A percentile compares a stretch with the other conserved stretches of the same genome.
phyloP scores from a whole-genome alignment of 1,139 yeast genomes.

The Yamadazyma blattariae region DNA sequence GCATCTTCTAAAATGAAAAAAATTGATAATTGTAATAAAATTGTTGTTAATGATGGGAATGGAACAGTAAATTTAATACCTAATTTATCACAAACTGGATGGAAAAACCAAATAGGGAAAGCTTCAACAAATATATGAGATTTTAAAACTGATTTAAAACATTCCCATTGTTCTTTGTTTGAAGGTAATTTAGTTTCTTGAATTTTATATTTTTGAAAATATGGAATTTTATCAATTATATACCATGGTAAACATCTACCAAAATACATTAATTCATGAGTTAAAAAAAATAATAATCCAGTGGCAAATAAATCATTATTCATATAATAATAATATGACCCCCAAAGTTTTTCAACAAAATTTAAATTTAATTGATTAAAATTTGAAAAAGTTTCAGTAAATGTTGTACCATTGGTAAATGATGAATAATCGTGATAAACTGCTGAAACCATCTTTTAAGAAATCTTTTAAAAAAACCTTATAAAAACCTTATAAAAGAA shows the following conservation, averaged over 20 bases:
- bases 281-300: constrained; percentile 40
- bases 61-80: constrained; percentile 39
- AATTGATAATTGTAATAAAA: constrained; percentile 31
- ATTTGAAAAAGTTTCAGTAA: constrained; percentile 33
- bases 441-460: constrained; percentile 12
- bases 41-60: constrained; percentile 32
- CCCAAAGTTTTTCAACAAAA: constrained; percentile 39
- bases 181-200: constrained; percentile 42
- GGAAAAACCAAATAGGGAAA: constrained; percentile 49
- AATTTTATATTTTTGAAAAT: constrained; percentile 40
- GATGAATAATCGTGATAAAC: constrained; percentile 43
- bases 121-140: constrained; percentile 47
- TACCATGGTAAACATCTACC: constrained; percentile 49
- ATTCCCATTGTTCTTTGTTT: constrained; percentile 47
- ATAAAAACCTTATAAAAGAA: no score
- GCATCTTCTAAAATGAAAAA: constrained; percentile 45
- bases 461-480: not conserved
- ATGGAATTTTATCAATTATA: constrained; percentile 41
- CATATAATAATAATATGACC: constrained; percentile 40
- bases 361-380: constrained; percentile 31
- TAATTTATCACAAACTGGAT: constrained; percentile 39
- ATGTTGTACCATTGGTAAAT: constrained; percentile 37
- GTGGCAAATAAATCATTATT: constrained; percentile 46
- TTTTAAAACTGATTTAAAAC: constrained; percentile 42
- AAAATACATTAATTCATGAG: constrained; percentile 43